Base-by-base conservation (phyloP, 140 eudicot species). In the Senecio squalidus region DNA sequence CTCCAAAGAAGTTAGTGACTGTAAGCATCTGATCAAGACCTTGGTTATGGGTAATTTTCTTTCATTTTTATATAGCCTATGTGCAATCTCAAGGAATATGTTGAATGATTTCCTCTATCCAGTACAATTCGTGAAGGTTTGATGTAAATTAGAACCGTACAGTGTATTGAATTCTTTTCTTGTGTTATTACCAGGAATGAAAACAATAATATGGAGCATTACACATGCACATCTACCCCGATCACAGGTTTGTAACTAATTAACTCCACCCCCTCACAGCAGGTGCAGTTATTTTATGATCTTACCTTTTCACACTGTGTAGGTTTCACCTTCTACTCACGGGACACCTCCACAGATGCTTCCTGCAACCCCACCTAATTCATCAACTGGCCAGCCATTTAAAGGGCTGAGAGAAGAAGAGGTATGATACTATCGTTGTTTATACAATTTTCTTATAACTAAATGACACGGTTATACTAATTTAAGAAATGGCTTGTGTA, bases 331-430 rank as follows among this genome's bases (percentile, higher is more conserved):
- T 39, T 74, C 95, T 55, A 72, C 86, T 16, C 96, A 92, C 25
- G 96, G 96, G 52, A 74, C 86, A 13, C 89, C 94, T 50, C 78
- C 86, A 17, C 99, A 88, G 59, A 75, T 84, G 88, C 82, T 76
- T 75, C 85, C 80, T 14, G 69, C 84, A 17, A 63, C 91, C 34
- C 71, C 86, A 30, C 67, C 96, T 27, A 79, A 78, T 69, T 58
- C 90, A 55, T 74, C 95, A 16, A 39, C 61, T 16, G 72, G 92
- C 17, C 95, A 84, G 49, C 83, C 89, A 18, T 84, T 88, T 46
- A 93, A 82, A 75, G 99, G 99, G 64, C 76, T 93, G 82, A 80
- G 85, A 77, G 99, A 93, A 82, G 99, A 93, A 55, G 99, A 93
- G 95, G 98, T 90, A 83, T n/a, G n/a, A n/a, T n/a, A n/a, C n/a